Evolutionary conservation across 345 rosid genomes (phyloP).

Genomic region (Eucalyptus regnans): DNA sequence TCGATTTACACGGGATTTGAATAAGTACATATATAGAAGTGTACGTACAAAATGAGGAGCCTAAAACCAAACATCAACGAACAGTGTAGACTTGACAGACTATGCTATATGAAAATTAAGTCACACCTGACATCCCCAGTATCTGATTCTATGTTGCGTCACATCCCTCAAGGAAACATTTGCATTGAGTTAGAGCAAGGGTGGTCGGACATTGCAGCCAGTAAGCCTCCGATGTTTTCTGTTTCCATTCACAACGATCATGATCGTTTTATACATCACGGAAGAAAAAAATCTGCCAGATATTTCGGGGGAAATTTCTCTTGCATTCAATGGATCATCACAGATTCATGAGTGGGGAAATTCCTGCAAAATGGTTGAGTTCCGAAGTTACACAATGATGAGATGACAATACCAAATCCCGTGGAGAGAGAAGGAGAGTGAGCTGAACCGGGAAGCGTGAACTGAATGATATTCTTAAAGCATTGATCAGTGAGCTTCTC

Average conservation of each 20-base stretch:
- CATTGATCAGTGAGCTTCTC: rapidly evolving
- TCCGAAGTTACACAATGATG: not conserved
- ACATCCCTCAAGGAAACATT: not conserved
- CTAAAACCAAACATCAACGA: not conserved
- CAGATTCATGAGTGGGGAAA: not conserved
- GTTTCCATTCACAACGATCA: not conserved
- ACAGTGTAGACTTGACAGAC: not conserved
- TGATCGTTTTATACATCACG: rapidly evolving
- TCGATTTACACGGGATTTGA: not conserved
- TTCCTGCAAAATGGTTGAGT: not conserved
- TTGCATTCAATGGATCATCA: not conserved
- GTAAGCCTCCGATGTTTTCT: not conserved
- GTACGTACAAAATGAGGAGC: not conserved
- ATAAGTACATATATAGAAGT: not conserved
- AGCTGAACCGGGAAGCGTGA: not conserved
- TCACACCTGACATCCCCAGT: not conserved
- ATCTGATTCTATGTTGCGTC: not conserved
- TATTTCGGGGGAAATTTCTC: not conserved
- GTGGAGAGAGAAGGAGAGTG: not conserved
- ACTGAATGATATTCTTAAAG: not conserved
- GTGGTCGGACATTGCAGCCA: not conserved
- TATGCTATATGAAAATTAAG: not conserved
- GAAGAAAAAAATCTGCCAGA: not conserved
- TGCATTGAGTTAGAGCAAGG: not conserved
- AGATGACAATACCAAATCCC: not conserved